Evolutionary conservation across 352 stramenopile species (phyloP).

Genomic region (Halophytophthora batemanensis): DNA sequence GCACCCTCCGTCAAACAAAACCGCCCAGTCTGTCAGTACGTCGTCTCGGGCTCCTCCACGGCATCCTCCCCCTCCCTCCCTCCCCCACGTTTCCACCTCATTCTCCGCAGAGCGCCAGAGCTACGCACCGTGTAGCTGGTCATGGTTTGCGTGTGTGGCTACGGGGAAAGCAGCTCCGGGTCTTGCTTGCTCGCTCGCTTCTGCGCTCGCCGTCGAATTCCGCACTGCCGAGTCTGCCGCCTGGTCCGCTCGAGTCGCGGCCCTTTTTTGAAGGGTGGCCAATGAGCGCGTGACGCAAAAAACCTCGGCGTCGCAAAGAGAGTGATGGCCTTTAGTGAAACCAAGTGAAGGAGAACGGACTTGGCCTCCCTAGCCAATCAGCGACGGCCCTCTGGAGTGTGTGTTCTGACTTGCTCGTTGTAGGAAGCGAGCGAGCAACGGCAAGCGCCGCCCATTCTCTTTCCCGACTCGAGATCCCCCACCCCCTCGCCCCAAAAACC

Average conservation of each 20-base stretch:
- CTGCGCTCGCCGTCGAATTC: slow-evolving; percentile 36
- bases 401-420: too few species aligned
- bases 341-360: too few species aligned
- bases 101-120: neutral
- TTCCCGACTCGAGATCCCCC: too few species aligned
- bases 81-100: neutral
- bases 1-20: neutral
- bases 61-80: too few species aligned
- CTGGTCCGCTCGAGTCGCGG: neutral
- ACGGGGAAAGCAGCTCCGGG: neutral
- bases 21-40: neutral
- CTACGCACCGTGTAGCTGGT: slow-evolving; percentile 37
- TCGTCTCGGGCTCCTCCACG: too few species aligned
- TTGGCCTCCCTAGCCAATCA: too few species aligned
- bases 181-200: slow-evolving; percentile 7
- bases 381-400: too few species aligned
- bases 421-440: too few species aligned
- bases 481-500: too few species aligned
- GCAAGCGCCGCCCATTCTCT: too few species aligned
- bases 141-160: slow-evolving; percentile 14
- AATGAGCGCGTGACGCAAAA: slow-evolving; percentile 1
- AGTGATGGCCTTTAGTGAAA: too few species aligned
- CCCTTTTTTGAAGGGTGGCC: slow-evolving; percentile 5
- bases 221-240: slow-evolving; percentile 26
- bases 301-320: neutral